phyloP scores from a whole-genome alignment of 257 asterid species.

The Gentiana macrophylla region DNA sequence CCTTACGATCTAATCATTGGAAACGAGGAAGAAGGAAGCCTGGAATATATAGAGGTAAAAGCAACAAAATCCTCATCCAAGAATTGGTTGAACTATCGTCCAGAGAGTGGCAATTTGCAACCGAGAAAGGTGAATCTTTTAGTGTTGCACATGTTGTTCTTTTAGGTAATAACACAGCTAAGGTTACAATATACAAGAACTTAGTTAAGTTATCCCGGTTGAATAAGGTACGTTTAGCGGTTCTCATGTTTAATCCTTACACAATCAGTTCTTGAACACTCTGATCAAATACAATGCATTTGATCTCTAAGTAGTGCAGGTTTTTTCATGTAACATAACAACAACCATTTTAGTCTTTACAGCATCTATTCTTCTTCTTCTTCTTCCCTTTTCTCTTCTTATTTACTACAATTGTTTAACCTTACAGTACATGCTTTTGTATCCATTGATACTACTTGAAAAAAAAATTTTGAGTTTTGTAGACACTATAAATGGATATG shows the following conservation, averaged over 20 bases:
- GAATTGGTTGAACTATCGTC: slow-evolving; percentile 59
- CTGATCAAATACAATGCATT: no score
- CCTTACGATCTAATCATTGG: slow-evolving; percentile 64
- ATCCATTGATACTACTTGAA: no score
- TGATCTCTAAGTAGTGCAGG: no score
- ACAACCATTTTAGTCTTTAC: no score
- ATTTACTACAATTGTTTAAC: no score
- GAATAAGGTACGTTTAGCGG: slow-evolving; percentile 67
- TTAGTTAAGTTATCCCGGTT: slow-evolving; percentile 64
- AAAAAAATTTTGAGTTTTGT: no score
- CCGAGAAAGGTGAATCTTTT: slow-evolving; percentile 79
- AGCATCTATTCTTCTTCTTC: no score
- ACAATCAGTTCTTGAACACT: no score
- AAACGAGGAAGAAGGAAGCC: slow-evolving; percentile 28
- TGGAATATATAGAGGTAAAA: slow-evolving; percentile 79
- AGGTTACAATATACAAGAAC: slow-evolving; percentile 60
- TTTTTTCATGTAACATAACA: no score
- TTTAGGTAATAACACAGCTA: slow-evolving; percentile 41
- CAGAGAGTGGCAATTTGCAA: slow-evolving; percentile 91
- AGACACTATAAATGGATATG: no score
- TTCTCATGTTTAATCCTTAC: slow-evolving; percentile 20
- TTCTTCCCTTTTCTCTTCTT: no score
- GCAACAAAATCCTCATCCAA: slow-evolving; percentile 56
- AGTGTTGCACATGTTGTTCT: slow-evolving; percentile 78
- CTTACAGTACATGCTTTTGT: no score